Percentiles rank a stretch among this genome's conserved stretches.
phyloP scores from a whole-genome alignment of 177 flowering plant species.

The Vitis hybrid region DNA sequence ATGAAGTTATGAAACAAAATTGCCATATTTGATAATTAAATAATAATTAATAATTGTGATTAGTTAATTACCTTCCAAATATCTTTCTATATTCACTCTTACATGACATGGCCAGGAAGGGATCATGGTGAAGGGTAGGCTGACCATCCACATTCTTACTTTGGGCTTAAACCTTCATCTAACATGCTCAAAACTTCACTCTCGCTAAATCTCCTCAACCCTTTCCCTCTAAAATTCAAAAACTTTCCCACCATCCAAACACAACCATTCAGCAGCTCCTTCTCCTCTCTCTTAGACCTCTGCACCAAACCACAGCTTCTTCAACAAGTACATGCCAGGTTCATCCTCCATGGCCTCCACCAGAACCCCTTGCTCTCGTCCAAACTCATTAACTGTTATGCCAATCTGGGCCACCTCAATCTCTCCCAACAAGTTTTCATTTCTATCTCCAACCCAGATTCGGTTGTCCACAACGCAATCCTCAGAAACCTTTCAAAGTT shows the following conservation, averaged over 20 bases:
- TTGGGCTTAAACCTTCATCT: not conserved
- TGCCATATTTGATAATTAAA: too few species aligned
- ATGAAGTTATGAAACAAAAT: too few species aligned
- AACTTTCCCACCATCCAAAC: conserved; percentile 25
- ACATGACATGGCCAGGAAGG: too few species aligned
- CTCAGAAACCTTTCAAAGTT: conserved; percentile 25
- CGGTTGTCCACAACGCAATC: conserved; percentile 25
- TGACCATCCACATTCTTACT: too few species aligned
- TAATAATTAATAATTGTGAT: too few species aligned
- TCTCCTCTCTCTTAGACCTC: conserved; percentile 39
- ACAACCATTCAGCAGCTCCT: conserved; percentile 21
- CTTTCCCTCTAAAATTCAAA: conserved; percentile 25
- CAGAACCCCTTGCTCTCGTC: conserved; percentile 46
- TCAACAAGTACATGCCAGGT: conserved; percentile 56
- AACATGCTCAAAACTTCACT: conserved; percentile 20
- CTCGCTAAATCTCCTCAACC: conserved; percentile 13
- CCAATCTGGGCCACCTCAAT: conserved; percentile 35
- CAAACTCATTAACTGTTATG: conserved; percentile 42
- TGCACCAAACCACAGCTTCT: conserved; percentile 40
- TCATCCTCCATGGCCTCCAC: conserved; percentile 50
- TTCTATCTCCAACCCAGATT: conserved; percentile 26
- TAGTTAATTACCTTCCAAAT: too few species aligned
- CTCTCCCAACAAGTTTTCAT: conserved; percentile 28
- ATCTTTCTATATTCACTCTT: too few species aligned
- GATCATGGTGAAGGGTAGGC: too few species aligned